Conservation (phyloP, 2,329 filamentous ascomycete species). For the Cladophialophora yegresii region DNA sequence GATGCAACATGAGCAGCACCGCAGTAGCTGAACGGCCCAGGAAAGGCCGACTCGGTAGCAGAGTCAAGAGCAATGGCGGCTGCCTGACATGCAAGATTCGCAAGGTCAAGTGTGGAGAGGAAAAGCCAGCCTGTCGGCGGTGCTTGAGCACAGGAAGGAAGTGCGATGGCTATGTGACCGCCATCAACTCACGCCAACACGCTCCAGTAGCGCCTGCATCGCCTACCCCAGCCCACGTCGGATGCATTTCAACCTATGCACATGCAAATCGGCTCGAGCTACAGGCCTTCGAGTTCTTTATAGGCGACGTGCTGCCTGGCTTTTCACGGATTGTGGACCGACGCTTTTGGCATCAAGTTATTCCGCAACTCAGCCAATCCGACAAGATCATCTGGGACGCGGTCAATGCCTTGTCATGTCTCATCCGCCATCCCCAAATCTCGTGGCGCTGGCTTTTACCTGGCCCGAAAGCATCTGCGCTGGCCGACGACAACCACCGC, state of each 20-base stretch:
- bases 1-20: not conserved
- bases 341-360: slow-evolving; percentile 21
- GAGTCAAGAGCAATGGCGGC: slow-evolving; percentile 4
- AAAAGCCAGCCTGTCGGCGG: slow-evolving; percentile 30
- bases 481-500: slow-evolving; percentile 16
- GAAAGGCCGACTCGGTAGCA: slow-evolving; percentile 13
- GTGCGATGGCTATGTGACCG: slow-evolving; percentile 29
- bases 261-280: slow-evolving; percentile 6
- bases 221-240: not conserved
- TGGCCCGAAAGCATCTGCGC: not conserved
- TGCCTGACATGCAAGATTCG: slow-evolving; percentile 14
- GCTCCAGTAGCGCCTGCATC: not conserved
- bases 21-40: not conserved
- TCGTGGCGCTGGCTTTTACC: not conserved
- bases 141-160: slow-evolving; percentile 32
- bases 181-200: not conserved
- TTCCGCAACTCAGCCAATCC: slow-evolving; percentile 18
- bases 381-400: slow-evolving; percentile 24
- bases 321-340: slow-evolving; percentile 17
- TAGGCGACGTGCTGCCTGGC: slow-evolving; percentile 20
- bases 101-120: slow-evolving; percentile 37
- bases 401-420: slow-evolving; percentile 20
- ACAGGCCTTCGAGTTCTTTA: slow-evolving; percentile 26
- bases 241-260: slow-evolving; percentile 7
- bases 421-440: slow-evolving; percentile 20